Conservation (phyloP, 2,329 filamentous ascomycete genomes). For the Rutstroemia sp. region DNA sequence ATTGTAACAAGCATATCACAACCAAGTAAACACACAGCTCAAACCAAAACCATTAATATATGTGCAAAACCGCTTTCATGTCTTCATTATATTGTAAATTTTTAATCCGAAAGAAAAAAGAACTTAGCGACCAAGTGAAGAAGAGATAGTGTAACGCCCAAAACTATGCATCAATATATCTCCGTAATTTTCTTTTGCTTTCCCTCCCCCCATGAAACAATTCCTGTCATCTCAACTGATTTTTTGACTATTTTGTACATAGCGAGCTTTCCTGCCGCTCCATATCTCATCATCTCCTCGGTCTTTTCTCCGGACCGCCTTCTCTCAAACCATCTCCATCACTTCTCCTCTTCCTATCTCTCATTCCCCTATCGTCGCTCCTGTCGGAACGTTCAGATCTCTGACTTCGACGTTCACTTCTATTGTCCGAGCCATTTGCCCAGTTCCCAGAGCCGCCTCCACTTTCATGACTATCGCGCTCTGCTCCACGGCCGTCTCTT, state of each 20-base stretch:
- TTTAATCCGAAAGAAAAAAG: no score
- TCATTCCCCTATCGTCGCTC: constrained; percentile 20
- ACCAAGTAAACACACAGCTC: no score
- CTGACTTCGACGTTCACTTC: constrained; percentile 16
- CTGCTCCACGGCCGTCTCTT: constrained; percentile 13
- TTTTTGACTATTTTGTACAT: constrained; percentile 1
- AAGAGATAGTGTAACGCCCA: background rate
- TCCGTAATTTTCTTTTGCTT: background rate
- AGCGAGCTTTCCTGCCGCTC: background rate
- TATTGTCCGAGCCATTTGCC: constrained; percentile 5
- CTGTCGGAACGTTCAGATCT: constrained; percentile 9
- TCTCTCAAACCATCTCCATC: constrained; percentile 24
- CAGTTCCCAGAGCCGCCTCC: background rate
- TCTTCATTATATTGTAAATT: no score
- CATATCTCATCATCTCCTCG: constrained; percentile 15
- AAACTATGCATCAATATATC: constrained; percentile 2
- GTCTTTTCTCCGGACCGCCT: constrained; percentile 29
- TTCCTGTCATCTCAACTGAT: background rate
- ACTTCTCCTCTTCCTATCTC: constrained; percentile 25
- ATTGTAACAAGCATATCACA: no score
- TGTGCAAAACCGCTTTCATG: no score
- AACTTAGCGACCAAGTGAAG: background rate
- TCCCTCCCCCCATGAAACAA: background rate
- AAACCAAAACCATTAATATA: no score
- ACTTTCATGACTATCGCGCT: constrained; percentile 10